These are phyloP conservation scores for Polyporus arcularius DNA, from an alignment of 768 basidiomycete genomes.

Conservation along the genomic window DNA sequence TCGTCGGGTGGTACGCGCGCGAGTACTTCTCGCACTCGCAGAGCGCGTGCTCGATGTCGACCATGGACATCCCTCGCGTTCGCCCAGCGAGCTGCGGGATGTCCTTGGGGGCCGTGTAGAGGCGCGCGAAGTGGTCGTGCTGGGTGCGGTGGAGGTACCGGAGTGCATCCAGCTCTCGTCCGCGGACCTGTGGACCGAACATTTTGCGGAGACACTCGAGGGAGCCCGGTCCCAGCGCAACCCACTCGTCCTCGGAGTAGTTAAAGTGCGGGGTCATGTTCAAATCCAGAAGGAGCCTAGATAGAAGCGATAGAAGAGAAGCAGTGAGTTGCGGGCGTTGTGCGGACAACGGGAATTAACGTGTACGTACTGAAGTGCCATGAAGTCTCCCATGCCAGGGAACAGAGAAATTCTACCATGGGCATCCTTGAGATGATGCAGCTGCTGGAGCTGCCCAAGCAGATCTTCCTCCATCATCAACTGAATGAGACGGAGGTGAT, in stretches of 20 bases:
- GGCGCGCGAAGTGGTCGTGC: slow-evolving; percentile 56
- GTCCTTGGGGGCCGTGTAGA: slow-evolving; percentile 38
- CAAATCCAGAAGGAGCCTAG: slow-evolving; percentile 38
- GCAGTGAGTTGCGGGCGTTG: background rate
- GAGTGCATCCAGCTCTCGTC: slow-evolving; percentile 59
- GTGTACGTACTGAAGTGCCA: slow-evolving; percentile 57
- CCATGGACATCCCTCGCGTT: slow-evolving; percentile 47
- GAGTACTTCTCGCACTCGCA: slow-evolving; percentile 83
- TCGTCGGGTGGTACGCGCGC: slow-evolving; percentile 51
- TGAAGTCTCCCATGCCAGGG: slow-evolving; percentile 76
- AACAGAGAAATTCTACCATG: slow-evolving; percentile 57
- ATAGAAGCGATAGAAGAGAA: background rate
- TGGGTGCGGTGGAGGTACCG: slow-evolving; percentile 66
- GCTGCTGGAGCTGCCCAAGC: slow-evolving; percentile 45
- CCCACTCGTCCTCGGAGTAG: slow-evolving; percentile 70
- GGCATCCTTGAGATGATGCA: slow-evolving; percentile 62
- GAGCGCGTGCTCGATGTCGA: slow-evolving; percentile 76
- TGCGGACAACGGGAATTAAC: slow-evolving; percentile 38
- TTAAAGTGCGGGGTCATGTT: slow-evolving; percentile 45
- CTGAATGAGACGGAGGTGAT: slow-evolving; percentile 58
- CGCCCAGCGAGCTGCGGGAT: slow-evolving; percentile 28
- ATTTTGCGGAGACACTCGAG: slow-evolving; percentile 66
- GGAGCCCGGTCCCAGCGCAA: slow-evolving; percentile 68
- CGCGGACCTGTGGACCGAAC: slow-evolving; percentile 47
- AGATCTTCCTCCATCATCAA: slow-evolving; percentile 55